Base-by-base conservation (phyloP, 2,329 filamentous ascomycete genomes). In the Hypoxylon sp. region DNA sequence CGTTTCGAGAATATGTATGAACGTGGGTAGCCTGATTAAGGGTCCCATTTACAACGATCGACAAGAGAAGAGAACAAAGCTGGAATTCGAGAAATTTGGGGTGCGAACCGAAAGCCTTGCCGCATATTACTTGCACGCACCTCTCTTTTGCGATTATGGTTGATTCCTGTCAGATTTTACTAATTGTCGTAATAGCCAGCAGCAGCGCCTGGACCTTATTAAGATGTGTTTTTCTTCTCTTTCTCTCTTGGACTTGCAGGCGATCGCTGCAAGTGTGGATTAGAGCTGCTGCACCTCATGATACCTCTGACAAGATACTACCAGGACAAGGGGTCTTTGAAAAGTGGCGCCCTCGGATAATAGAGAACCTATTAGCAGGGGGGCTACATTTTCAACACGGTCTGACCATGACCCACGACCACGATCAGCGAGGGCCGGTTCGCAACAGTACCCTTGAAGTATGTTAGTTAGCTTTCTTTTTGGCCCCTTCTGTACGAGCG, bases 321-420 rank as follows among this genome's bases (percentile, higher is more conserved):
- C 48, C 39, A 55, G 59, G 53, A 64, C 65, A 68, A 54, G 65
- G 65, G 54, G 56, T 60, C 57, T 62, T 58, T 53, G n/a, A 48
- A 15, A 64, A 63, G 56, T 68, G 65, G 63, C 63, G 56, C 59
- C 58, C 65, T 66, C 63, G 65, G 65, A 67, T 68, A 65, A 66
- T 68, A 64, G 62, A 64, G 59, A 61, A 64, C 62, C 65, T 64
- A 60, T 59, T 55, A 28, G n/a, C n/a, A n/a, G n/a, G n/a, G 62
- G 55, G 63, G 59, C 66, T 60, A 39, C 57, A 68, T 66, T 56
- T 37, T 7, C 24, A 4, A 26, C 59, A 49, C 59, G 65, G 57
- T 66, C 50, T 65, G 65, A 65, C 62, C 62, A 47, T 65, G 65
- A 65, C 62, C 62, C 62, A 65, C 58, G 65, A 56, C 54, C 22